These are phyloP conservation scores for Colletotrichum eleusines DNA, from an alignment of 2,329 filamentous ascomycete species.

Conservation along the genomic window DNA sequence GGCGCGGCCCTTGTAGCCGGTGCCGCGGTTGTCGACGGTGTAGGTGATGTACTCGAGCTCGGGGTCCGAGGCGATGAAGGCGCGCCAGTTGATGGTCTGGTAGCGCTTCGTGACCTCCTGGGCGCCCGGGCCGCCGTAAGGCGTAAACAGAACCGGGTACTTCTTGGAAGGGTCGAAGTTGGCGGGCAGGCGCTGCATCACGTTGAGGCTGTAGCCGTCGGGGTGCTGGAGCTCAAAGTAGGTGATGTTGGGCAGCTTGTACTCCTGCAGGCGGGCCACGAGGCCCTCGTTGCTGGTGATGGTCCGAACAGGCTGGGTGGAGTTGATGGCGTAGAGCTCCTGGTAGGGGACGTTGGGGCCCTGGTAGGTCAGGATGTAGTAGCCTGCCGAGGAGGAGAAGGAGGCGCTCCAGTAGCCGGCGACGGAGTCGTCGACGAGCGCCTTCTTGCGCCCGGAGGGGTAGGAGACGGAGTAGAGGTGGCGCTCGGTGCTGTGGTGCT, in stretches of 20 bases:
- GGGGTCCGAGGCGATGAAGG: constrained; percentile 75
- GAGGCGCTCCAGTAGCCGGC: constrained; percentile 73
- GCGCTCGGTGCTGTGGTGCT: constrained; percentile 74
- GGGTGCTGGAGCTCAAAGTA: constrained; percentile 74
- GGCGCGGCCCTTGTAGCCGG: constrained; percentile 71
- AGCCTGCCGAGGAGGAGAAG: constrained; percentile 72
- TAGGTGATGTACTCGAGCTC: constrained; percentile 77
- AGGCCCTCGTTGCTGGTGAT: constrained; percentile 71
- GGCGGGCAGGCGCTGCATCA: constrained; percentile 73
- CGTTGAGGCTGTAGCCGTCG: constrained; percentile 71
- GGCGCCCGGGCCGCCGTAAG: constrained; percentile 75
- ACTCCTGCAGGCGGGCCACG: constrained; percentile 66
- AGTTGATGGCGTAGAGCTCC: constrained; percentile 71
- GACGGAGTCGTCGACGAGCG: constrained; percentile 71
- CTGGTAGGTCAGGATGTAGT: constrained; percentile 74
- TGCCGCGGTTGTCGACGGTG: constrained; percentile 77
- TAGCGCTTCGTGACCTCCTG: constrained; percentile 72
- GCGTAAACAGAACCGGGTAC: constrained; percentile 75
- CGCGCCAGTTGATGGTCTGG: constrained; percentile 66
- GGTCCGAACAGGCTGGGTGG: constrained; percentile 65
- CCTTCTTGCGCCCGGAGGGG: constrained; percentile 62
- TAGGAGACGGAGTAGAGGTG: constrained; percentile 77
- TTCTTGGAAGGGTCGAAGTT: constrained; percentile 73
- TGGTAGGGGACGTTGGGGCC: constrained; percentile 78
- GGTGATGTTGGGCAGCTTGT: constrained; percentile 73